These are phyloP conservation scores for Aspergillus ostianus DNA, from an alignment of 495 filamentous ascomycete species.

Conservation along the genomic window DNA sequence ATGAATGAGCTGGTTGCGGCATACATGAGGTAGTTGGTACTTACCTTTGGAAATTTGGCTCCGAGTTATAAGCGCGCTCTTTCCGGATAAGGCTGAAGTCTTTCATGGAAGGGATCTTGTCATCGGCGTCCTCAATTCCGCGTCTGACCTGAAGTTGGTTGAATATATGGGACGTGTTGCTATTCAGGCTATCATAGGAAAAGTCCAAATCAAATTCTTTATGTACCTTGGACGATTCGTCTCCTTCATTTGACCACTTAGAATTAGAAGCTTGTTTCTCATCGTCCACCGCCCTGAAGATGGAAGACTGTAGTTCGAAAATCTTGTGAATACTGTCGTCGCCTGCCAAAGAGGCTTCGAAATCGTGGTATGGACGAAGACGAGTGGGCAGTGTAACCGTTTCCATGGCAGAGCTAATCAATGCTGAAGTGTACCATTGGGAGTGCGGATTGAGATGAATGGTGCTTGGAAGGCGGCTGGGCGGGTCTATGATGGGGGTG, in stretches of 20 bases:
- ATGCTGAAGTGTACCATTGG: slow-evolving; percentile 76
- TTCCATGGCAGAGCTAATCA: slow-evolving; percentile 78
- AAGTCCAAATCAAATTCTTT: slow-evolving; percentile 59
- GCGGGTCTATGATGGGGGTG: slow-evolving; percentile 69
- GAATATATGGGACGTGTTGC: slow-evolving; percentile 55
- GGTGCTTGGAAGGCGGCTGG: slow-evolving; percentile 54
- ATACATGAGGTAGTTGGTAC: slow-evolving; percentile 18
- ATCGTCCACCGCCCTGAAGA: slow-evolving; percentile 29
- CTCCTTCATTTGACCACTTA: slow-evolving; percentile 15
- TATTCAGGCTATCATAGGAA: slow-evolving; percentile 43
- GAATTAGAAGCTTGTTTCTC: slow-evolving; percentile 15
- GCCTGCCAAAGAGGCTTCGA: slow-evolving; percentile 70
- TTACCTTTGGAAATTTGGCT: slow-evolving; percentile 61
- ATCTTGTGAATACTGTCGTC: slow-evolving; percentile 76
- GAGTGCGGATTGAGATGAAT: slow-evolving; percentile 64
- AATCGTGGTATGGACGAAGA: slow-evolving; percentile 56
- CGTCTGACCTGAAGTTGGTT: slow-evolving; percentile 54
- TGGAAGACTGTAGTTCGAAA: slow-evolving; percentile 63
- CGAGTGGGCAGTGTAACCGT: slow-evolving; percentile 75
- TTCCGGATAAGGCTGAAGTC: slow-evolving; percentile 36
- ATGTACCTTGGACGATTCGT: slow-evolving; percentile 21
- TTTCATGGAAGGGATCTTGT: slow-evolving; percentile 22
- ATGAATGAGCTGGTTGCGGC: slow-evolving; percentile 6
- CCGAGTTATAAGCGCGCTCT: slow-evolving; percentile 35
- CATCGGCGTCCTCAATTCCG: slow-evolving; percentile 40